These are phyloP conservation scores for Tulasnella sp. DNA, from an alignment of 768 basidiomycete genomes.

Conservation along the genomic window DNA sequence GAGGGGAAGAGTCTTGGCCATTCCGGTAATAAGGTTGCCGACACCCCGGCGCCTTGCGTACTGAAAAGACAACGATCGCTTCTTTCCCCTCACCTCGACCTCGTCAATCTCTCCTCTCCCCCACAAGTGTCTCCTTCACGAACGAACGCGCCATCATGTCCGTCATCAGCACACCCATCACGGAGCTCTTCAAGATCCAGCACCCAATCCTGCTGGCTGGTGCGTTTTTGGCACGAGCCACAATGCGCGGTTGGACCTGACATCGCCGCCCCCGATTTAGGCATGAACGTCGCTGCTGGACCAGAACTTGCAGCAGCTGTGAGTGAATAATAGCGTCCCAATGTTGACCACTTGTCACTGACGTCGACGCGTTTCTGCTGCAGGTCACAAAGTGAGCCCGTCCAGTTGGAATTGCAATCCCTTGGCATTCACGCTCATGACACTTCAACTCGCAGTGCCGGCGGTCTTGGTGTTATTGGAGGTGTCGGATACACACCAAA, in stretches of 20 bases:
- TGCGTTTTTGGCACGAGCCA: conserved; percentile 33
- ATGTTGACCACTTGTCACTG: not conserved
- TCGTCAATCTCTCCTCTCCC: conserved; percentile 7
- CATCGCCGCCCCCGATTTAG: conserved; percentile 23
- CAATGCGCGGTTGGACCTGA: conserved; percentile 40
- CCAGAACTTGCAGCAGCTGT: conserved; percentile 55
- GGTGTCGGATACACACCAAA: not conserved
- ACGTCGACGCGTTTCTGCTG: not conserved
- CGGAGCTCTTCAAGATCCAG: conserved; percentile 74
- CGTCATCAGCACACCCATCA: conserved; percentile 75
- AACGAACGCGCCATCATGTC: conserved; percentile 31
- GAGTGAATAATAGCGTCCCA: not conserved
- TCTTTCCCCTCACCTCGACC: not conserved
- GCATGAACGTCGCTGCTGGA: conserved; percentile 85
- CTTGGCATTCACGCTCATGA: not conserved
- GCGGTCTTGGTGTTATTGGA: not conserved
- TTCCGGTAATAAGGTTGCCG: not conserved
- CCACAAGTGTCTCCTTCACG: not conserved
- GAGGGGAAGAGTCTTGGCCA: not conserved
- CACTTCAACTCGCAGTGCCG: not conserved
- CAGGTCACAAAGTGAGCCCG: conserved; percentile 24
- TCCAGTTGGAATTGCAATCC: not conserved
- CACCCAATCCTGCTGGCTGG: conserved; percentile 86
- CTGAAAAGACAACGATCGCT: conserved; percentile 1
- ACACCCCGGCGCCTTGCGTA: not conserved